Percentiles rank a stretch among this genome's conserved stretches.
These are phyloP conservation scores for Boletellus emodensis DNA, from an alignment of 768 basidiomycete species.

Conservation along the genomic window DNA sequence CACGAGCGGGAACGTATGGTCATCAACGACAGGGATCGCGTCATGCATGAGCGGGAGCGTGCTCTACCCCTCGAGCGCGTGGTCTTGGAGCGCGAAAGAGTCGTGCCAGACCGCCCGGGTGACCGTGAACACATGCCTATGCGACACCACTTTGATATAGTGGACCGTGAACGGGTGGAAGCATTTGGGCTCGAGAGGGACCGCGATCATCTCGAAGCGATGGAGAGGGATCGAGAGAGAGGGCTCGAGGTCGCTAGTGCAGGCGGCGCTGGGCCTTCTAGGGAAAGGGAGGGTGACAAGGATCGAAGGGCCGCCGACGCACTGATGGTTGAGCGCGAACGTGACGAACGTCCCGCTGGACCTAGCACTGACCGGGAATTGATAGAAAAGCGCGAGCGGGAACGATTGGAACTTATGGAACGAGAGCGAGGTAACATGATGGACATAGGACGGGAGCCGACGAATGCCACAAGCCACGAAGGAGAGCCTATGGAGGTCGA, in stretches of 20 bases:
- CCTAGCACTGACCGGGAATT: conserved; percentile 20
- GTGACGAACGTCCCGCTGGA: conserved; percentile 20
- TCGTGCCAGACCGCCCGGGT: conserved; percentile 15
- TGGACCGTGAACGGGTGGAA: conserved; percentile 27
- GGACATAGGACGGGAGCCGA: conserved; percentile 19
- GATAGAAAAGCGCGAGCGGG: conserved; percentile 27
- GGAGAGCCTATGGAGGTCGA: conserved; percentile 22
- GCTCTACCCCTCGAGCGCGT: conserved; percentile 14
- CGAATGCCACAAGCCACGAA: conserved; percentile 14
- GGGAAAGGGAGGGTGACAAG: conserved; percentile 25
- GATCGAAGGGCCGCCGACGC: conserved; percentile 17
- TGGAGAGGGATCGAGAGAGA: conserved; percentile 30
- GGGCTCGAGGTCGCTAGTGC: conserved; percentile 16
- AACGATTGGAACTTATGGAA: conserved; percentile 22
- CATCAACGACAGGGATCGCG: conserved; percentile 22
- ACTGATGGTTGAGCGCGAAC: conserved; percentile 16
- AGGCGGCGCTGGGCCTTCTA: conserved; percentile 7
- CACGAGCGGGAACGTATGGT: conserved; percentile 24
- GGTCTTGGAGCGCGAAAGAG: conserved; percentile 21
- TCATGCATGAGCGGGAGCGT: conserved; percentile 24
- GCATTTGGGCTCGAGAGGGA: conserved; percentile 34
- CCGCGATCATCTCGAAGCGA: conserved; percentile 25
- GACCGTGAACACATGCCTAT: conserved; percentile 26
- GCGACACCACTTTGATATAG: conserved; percentile 19
- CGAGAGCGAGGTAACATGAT: conserved; percentile 14